Percentiles rank a stretch among this genome's conserved stretches.
phyloP scores from a whole-genome alignment of 2,329 filamentous ascomycete species.

The Colletotrichum noveboracense region DNA sequence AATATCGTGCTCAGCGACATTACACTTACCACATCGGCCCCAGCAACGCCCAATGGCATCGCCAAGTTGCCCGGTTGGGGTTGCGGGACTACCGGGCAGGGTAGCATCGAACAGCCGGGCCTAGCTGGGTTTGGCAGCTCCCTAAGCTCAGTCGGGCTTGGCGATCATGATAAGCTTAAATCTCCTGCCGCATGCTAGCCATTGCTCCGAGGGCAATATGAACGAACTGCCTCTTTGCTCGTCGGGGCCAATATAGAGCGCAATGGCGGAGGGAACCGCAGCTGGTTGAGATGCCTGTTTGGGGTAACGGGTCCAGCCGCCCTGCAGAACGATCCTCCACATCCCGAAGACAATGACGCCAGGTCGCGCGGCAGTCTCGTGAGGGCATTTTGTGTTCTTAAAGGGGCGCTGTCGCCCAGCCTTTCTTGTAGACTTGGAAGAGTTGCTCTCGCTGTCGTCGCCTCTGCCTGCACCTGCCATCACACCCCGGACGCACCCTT shows the following conservation, averaged over 20 bases:
- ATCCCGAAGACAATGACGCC: not conserved
- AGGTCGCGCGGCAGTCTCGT: not conserved
- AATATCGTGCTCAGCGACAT: not conserved
- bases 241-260: not conserved
- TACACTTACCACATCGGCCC: not conserved
- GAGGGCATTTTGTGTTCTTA: not conserved
- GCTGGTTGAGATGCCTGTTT: conserved; percentile 17
- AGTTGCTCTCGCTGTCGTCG: not conserved
- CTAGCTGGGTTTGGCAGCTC: conserved; percentile 21
- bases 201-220: conserved; percentile 3
- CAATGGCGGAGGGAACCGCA: not conserved
- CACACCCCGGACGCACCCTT: not conserved
- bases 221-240: conserved; percentile 16
- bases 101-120: conserved; percentile 11
- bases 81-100: conserved; percentile 9
- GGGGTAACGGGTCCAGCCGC: conserved; percentile 13
- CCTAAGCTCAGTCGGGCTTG: conserved; percentile 2
- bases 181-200: conserved; percentile 21
- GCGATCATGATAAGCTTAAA: conserved; percentile 22
- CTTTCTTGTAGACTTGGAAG: not conserved
- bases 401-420: not conserved
- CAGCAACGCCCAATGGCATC: not conserved
- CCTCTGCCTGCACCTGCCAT: not conserved
- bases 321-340: not conserved
- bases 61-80: not conserved